Percentiles rank a stretch among this genome's conserved stretches.
phyloP scores from a whole-genome alignment of 371 early-diverging fungal genomes.

The Apophysomyces trapeziformis region DNA sequence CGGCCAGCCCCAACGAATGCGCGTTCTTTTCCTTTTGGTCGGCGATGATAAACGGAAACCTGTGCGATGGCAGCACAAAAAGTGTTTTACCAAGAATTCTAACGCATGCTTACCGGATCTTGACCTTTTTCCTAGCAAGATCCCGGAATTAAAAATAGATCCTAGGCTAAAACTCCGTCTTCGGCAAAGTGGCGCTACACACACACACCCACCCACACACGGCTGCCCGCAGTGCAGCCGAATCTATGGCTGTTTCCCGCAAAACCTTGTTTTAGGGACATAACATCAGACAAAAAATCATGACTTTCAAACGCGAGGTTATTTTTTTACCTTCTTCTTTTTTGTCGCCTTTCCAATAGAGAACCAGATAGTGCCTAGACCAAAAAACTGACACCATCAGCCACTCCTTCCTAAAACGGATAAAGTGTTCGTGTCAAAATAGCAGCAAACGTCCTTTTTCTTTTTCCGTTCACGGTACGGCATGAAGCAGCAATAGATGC shows the following conservation, averaged over 20 bases:
- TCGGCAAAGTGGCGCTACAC: too few relatives aligned
- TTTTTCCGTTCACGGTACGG: neutral
- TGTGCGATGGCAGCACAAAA: too few relatives aligned
- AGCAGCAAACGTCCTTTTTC: neutral
- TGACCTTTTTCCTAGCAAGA: too few relatives aligned
- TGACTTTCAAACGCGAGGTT: neutral
- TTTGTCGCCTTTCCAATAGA: neutral
- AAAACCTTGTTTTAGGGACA: neutral
- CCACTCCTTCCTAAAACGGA: slow-evolving; percentile 7
- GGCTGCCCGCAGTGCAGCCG: neutral
- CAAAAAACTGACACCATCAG: neutral
- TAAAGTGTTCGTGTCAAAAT: neutral
- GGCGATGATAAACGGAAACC: too few relatives aligned
- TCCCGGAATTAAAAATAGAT: too few relatives aligned
- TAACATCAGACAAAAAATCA: slow-evolving; percentile 7
- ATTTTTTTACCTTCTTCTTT: neutral
- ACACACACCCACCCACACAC: too few relatives aligned
- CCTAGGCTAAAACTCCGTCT: too few relatives aligned
- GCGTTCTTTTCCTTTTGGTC: too few relatives aligned
- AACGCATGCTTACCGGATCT: too few relatives aligned
- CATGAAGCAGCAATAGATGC: slow-evolving; percentile 5
- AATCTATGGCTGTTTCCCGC: neutral
- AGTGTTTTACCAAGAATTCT: too few relatives aligned
- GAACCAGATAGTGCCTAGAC: neutral
- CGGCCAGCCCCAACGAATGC: too few relatives aligned